phyloP scores from a whole-genome alignment of 495 filamentous ascomycete genomes.

The Penicillium canariense region DNA sequence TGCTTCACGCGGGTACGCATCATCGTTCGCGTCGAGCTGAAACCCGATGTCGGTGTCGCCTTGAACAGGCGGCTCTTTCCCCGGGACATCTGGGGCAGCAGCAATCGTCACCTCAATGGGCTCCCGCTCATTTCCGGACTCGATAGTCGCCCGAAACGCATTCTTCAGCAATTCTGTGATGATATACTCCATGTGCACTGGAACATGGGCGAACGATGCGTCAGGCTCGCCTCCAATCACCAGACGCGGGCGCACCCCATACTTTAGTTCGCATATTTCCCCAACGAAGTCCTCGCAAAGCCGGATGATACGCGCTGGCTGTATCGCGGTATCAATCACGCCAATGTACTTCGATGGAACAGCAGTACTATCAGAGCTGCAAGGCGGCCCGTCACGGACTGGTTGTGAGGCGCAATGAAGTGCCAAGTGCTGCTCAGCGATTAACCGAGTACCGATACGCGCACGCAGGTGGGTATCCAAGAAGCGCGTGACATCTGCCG shows the following conservation, averaged over 20 bases:
- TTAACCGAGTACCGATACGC: slow-evolving; percentile 87
- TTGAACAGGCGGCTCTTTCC: slow-evolving; percentile 19
- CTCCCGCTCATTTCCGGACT: slow-evolving; percentile 71
- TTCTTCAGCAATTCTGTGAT: slow-evolving; percentile 96
- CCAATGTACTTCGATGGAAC: slow-evolving; percentile 76
- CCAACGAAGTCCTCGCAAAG: slow-evolving; percentile 84
- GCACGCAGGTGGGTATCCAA: slow-evolving; percentile 92
- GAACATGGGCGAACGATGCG: slow-evolving; percentile 83
- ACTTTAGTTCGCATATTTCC: slow-evolving; percentile 94
- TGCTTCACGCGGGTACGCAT: slow-evolving; percentile 35
- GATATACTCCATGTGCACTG: slow-evolving; percentile 95
- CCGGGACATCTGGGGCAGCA: slow-evolving; percentile 64
- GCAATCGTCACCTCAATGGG: slow-evolving; percentile 92
- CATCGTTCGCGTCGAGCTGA: slow-evolving; percentile 30
- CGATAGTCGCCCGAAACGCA: slow-evolving; percentile 88
- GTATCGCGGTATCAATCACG: slow-evolving; percentile 92
- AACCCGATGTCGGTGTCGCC: slow-evolving; percentile 33
- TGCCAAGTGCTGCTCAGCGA: slow-evolving; percentile 96
- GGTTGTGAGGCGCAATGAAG: slow-evolving; percentile 81
- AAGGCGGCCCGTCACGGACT: slow-evolving; percentile 47
- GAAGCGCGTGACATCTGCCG: slow-evolving; percentile 79
- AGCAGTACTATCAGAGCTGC: slow-evolving; percentile 31
- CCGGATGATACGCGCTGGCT: slow-evolving; percentile 74
- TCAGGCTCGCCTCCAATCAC: slow-evolving; percentile 78
- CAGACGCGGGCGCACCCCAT: slow-evolving; percentile 81